Evolutionary conservation across 768 basidiomycete genomes (phyloP), one percentile per base, ranked within the genome.

Genomic region (Crepidotus variabilis): DNA sequence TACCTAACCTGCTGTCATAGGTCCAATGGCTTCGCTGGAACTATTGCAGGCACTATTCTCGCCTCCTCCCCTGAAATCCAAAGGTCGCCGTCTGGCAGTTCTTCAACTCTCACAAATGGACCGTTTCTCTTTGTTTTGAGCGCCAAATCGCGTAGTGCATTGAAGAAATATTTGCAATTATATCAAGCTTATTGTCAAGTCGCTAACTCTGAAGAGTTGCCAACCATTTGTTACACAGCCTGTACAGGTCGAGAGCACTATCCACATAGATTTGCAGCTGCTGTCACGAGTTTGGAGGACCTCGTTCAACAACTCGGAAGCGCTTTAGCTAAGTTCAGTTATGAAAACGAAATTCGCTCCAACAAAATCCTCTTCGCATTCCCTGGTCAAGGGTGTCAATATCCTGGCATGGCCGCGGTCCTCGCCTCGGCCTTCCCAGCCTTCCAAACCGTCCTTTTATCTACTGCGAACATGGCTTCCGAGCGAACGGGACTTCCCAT

Each of bases 11-110:
- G 53, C 23, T 21, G 11, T 3, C 35, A 9, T 47, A 72, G 71
- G 3, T 59, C 69, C 1, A 68, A 69, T 57, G 71, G 70, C 13
- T 70, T 72, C 49, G 61, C 70, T n/a, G 71, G 71, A 1, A 70
- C 71, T 3, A 56, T 70, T 34, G 53, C 70, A 22, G 71, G 65
- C 5, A 63, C 60, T 6, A 54, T 71, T 24, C 57, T 72, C 1
- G 69, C 70, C 53, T 57, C 22, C 46, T 58, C 1, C 18, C 28
- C 18, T 18, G 20, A 18, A 18, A 24, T 34, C 6, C 32, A 7
- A 6, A 2, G 8, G 13, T 6, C 34, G 13, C 13, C 9, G 24
- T 18, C 16, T 52, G 28, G 10, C 21, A 5, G 16, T 9, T 2
- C 11, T 11, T n/a, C 34, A 13, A 9, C 5, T 8, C 28, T 28